Percentiles rank a stretch among this genome's conserved stretches.
Evolutionary conservation across 2,329 filamentous ascomycete genomes (phyloP).

Genomic region (Septoria petroselini): DNA sequence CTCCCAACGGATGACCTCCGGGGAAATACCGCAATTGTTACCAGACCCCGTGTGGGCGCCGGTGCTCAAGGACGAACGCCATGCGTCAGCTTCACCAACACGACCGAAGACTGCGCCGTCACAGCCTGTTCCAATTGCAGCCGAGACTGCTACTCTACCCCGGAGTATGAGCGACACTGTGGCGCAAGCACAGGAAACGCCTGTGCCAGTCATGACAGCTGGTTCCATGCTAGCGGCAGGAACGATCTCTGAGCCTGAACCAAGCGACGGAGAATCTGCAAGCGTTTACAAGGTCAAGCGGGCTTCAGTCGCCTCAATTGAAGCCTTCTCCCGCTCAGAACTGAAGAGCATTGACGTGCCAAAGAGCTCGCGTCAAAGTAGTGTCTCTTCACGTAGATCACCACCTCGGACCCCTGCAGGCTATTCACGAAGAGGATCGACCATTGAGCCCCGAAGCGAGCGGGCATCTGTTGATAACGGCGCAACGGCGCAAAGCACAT

Average conservation of each 20-base stretch:
- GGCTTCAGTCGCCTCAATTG: conserved; percentile 38
- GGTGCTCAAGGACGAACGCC: neutral
- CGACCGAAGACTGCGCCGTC: conserved; percentile 11
- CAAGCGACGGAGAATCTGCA: neutral
- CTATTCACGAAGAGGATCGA: neutral
- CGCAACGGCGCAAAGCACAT: neutral
- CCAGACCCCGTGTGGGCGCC: neutral
- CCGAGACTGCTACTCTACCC: neutral
- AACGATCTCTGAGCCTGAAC: neutral
- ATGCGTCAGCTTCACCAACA: neutral
- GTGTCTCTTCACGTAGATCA: conserved; percentile 19
- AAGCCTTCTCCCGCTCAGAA: conserved; percentile 33
- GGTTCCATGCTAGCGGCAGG: neutral
- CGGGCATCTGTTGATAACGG: neutral
- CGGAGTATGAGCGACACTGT: neutral
- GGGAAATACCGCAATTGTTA: neutral
- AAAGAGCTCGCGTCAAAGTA: conserved; percentile 22
- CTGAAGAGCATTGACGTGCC: conserved; percentile 35
- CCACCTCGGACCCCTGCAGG: conserved; percentile 17
- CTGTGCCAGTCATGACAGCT: neutral
- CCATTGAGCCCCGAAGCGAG: neutral
- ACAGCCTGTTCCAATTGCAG: neutral
- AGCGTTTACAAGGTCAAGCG: conserved; percentile 27
- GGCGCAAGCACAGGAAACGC: neutral
- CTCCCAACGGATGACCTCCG: neutral